Conservation (phyloP, 2,329 filamentous ascomycete genomes). For the Penicillium sp. region DNA sequence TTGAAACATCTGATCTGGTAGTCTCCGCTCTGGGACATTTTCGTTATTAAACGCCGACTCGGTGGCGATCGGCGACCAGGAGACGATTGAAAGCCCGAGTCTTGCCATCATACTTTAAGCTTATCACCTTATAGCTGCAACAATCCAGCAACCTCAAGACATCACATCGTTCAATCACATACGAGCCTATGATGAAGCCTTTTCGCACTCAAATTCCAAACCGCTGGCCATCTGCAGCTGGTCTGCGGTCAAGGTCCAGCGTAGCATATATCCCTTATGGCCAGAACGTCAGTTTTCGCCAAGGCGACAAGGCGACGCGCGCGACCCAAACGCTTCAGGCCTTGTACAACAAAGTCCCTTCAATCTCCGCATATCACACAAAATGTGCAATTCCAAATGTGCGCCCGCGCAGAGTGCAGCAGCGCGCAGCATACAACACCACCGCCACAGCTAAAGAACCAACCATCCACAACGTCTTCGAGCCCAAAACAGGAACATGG, state of each 20-base stretch:
- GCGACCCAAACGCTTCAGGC: not conserved
- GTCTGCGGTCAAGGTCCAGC: not conserved
- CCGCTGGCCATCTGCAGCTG: no score
- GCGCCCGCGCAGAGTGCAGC: not conserved
- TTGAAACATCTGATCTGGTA: not conserved
- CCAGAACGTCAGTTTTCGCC: not conserved
- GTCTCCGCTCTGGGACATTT: conserved; percentile 6
- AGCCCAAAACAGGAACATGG: conserved; percentile 56
- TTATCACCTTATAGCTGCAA: not conserved
- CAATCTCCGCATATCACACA: not conserved
- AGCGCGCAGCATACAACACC: conserved; percentile 9
- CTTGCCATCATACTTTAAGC: not conserved
- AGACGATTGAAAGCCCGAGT: conserved; percentile 1
- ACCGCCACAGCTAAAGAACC: conserved; percentile 18
- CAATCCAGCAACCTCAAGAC: not conserved
- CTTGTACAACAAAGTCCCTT: not conserved
- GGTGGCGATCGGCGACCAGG: conserved; percentile 11
- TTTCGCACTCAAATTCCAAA: not conserved
- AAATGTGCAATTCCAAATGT: not conserved
- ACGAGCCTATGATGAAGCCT: not conserved
- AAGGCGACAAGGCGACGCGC: not conserved
- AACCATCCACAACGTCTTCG: conserved; percentile 37
- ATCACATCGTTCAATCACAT: not conserved
- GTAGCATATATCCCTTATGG: not conserved
- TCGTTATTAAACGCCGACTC: conserved; percentile 7